Evolutionary conservation across 1,139 yeast species (phyloP).

Genomic region (Geotrichum carabidarum): DNA sequence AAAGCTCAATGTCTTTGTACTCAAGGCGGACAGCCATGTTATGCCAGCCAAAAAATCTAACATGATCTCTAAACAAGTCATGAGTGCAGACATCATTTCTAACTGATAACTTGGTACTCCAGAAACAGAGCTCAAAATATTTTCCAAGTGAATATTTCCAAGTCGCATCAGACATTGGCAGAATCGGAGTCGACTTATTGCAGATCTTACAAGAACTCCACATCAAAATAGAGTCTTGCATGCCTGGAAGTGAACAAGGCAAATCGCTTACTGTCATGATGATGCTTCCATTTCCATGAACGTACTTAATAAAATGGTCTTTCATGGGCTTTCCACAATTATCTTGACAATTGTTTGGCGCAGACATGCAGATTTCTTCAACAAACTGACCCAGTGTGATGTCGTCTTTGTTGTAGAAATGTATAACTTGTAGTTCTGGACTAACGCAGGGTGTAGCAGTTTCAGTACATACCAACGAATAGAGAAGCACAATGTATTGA

Average conservation of each 20-base stretch:
- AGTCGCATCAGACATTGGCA: slow-evolving; percentile 82
- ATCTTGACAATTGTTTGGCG: slow-evolving; percentile 62
- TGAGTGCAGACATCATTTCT: slow-evolving; percentile 64
- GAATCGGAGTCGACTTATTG: slow-evolving; percentile 66
- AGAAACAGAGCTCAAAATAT: slow-evolving; percentile 77
- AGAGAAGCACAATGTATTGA: slow-evolving; percentile 70
- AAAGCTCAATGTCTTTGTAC: slow-evolving; percentile 64
- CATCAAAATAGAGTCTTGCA: slow-evolving; percentile 67
- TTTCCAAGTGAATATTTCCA: slow-evolving; percentile 93
- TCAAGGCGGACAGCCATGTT: slow-evolving; percentile 77
- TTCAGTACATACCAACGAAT: slow-evolving; percentile 75
- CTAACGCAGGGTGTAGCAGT: slow-evolving; percentile 92
- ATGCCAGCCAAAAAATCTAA: slow-evolving; percentile 77
- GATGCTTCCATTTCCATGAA: slow-evolving; percentile 79
- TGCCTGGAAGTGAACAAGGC: slow-evolving; percentile 52
- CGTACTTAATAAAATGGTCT: slow-evolving; percentile 83
- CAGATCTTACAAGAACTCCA: slow-evolving; percentile 93
- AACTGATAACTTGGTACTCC: slow-evolving; percentile 51
- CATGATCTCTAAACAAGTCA: slow-evolving; percentile 73
- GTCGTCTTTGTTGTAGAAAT: slow-evolving; percentile 77
- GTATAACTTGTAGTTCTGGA: slow-evolving; percentile 75
- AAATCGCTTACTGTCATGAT: slow-evolving; percentile 68
- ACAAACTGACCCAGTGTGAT: slow-evolving; percentile 84
- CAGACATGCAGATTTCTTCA: slow-evolving; percentile 72
- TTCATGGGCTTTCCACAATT: slow-evolving; percentile 68